phyloP scores from a whole-genome alignment of 2,329 filamentous ascomycete genomes.

The Aspergillus sp. region DNA sequence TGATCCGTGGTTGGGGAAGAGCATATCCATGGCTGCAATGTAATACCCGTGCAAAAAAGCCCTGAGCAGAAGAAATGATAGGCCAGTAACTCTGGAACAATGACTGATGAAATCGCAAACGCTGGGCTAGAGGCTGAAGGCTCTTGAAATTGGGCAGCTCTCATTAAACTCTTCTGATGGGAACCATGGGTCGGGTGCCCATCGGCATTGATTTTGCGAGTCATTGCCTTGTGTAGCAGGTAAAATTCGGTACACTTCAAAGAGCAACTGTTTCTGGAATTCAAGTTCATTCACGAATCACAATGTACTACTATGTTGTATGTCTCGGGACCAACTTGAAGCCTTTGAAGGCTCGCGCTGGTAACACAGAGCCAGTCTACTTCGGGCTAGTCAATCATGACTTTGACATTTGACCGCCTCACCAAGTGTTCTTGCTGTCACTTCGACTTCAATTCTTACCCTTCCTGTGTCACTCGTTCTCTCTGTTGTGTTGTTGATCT shows the following conservation, averaged over 20 bases:
- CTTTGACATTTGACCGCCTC: background rate
- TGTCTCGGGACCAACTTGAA: no score
- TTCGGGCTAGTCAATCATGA: background rate
- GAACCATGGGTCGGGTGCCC: background rate
- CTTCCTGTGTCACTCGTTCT: background rate
- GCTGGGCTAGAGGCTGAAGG: background rate
- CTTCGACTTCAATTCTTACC: background rate
- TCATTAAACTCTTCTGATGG: background rate
- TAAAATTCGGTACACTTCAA: no score
- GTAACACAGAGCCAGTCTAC: background rate
- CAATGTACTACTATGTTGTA: no score
- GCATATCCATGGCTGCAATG: conserved; percentile 8
- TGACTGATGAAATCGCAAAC: background rate
- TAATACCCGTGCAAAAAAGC: background rate
- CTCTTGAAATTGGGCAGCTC: background rate
- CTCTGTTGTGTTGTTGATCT: no score
- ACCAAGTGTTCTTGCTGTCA: background rate
- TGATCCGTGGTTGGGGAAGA: conserved; percentile 21
- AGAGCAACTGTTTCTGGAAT: no score
- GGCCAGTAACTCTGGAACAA: background rate
- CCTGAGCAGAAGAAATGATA: background rate
- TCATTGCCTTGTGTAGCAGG: background rate
- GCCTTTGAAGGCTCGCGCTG: no score
- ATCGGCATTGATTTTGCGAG: background rate
- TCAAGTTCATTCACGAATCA: no score